These are phyloP conservation scores for Saccharomyces paradoxus DNA, from an alignment of 805 yeast species.

Conservation along the genomic window DNA sequence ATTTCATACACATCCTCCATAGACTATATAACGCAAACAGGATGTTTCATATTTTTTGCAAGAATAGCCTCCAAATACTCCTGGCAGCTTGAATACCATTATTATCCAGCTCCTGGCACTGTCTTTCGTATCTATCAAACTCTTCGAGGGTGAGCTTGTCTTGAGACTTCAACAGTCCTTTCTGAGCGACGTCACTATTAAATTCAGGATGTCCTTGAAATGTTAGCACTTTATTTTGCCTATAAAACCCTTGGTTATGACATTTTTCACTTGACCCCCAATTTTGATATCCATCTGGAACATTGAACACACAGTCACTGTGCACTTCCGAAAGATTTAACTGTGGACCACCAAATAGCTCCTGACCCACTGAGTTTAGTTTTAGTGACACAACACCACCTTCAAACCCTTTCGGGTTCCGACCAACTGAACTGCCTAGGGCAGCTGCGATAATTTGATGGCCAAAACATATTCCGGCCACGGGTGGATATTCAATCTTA, in stretches of 20 bases:
- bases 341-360: constrained; percentile 14
- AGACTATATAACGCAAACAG: neutral
- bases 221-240: constrained; percentile 45
- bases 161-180: constrained; percentile 5
- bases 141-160: constrained; percentile 7
- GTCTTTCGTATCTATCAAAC: constrained; percentile 26
- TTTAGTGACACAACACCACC: constrained; percentile 48
- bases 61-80: constrained; percentile 12
- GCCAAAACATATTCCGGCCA: constrained; percentile 77
- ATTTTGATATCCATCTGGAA: constrained; percentile 33
- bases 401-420: constrained; percentile 67
- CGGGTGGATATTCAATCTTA: constrained; percentile 32
- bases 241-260: constrained; percentile 57
- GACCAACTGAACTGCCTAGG: constrained; percentile 50
- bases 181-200: constrained; percentile 27
- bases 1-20: neutral
- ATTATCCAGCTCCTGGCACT: constrained; percentile 30
- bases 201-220: constrained; percentile 93
- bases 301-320: constrained; percentile 44
- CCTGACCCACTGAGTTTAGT: constrained; percentile 33
- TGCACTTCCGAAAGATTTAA: constrained; percentile 49
- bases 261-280: constrained; percentile 53
- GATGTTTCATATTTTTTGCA: neutral
- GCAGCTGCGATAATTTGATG: constrained; percentile 72
- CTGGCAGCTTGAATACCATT: constrained; percentile 30